phyloP scores from a whole-genome alignment of 352 stramenopile genomes.

The Pythium oligandrum region DNA sequence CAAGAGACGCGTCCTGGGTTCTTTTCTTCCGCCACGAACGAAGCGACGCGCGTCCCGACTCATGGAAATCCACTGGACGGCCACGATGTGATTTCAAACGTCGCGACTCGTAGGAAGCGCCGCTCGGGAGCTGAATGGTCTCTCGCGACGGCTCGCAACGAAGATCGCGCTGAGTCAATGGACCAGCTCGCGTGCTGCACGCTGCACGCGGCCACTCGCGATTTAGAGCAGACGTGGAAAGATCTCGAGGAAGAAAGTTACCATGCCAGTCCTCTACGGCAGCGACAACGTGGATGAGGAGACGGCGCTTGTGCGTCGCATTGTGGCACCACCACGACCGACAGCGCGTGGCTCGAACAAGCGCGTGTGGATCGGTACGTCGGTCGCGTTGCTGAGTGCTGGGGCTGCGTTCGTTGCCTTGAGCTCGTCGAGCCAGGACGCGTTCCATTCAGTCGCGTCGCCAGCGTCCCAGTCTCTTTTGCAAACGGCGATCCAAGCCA shows the following conservation, averaged over 20 bases:
- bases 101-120: too few relatives aligned
- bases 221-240: too few relatives aligned
- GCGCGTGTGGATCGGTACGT: not conserved
- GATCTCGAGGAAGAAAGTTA: not conserved
- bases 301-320: constrained; percentile 12
- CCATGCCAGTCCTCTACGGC: constrained; percentile 11
- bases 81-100: too few relatives aligned
- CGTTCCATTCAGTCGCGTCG: not conserved
- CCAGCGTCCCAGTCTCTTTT: constrained; percentile 3
- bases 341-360: constrained; percentile 1
- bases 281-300: constrained; percentile 16
- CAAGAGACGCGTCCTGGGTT: too few relatives aligned
- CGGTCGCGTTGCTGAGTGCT: constrained; percentile 1
- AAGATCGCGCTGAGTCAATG: too few relatives aligned
- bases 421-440: too few relatives aligned
- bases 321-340: constrained; percentile 1
- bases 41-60: too few relatives aligned
- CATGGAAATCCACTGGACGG: too few relatives aligned
- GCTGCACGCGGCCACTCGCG: not conserved
- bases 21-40: too few relatives aligned
- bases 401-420: not conserved
- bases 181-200: not conserved
- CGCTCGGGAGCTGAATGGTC: too few relatives aligned
- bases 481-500: not conserved
- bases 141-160: too few relatives aligned